A percentile compares a stretch with the other conserved stretches of the same genome.
These are phyloP conservation scores for Physcomitrium patens DNA, from an alignment of 225 moss, liverwort and hornwort genomes.

Conservation along the genomic window DNA sequence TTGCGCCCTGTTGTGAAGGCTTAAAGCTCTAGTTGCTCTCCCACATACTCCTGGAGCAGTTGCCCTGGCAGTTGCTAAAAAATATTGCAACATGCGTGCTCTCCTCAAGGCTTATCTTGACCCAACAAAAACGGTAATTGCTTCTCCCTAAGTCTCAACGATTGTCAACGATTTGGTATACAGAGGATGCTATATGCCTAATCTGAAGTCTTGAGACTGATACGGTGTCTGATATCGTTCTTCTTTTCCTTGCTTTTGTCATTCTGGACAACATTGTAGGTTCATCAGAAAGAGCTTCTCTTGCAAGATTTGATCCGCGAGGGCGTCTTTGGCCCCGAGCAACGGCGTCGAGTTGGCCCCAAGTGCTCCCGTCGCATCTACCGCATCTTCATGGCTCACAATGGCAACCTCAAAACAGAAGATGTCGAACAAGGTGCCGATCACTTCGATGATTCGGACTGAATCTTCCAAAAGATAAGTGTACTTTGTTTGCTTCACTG, in stretches of 20 bases:
- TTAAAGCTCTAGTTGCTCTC: constrained; percentile 85
- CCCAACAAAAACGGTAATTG: constrained; percentile 60
- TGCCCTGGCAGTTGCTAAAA: constrained; percentile 77
- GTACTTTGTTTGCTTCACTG: constrained; percentile 20
- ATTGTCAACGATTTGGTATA: background rate
- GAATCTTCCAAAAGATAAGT: constrained; percentile 15
- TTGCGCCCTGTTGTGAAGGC: constrained; percentile 52
- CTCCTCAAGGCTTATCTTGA: constrained; percentile 87
- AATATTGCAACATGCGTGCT: constrained; percentile 80
- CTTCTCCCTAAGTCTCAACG: constrained; percentile 5
- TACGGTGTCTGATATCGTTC: no score
- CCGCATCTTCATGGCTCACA: constrained; percentile 82
- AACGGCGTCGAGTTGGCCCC: constrained; percentile 66
- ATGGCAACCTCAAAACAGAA: constrained; percentile 74
- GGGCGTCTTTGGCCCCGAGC: constrained; percentile 52
- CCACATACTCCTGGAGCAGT: constrained; percentile 73
- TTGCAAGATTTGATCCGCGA: constrained; percentile 76
- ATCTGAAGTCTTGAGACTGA: no score
- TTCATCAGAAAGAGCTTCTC: constrained; percentile 73
- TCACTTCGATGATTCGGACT: constrained; percentile 53
- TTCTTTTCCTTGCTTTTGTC: constrained; percentile 6
- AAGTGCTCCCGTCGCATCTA: constrained; percentile 74
- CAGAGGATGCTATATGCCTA: no score
- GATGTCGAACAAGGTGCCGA: constrained; percentile 89
- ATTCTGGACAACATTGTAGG: constrained; percentile 47